A percentile compares a stretch with the other conserved stretches of the same genome.
Conservation (phyloP, 148 eudicot species). For the Heliosperma pusillum region DNA sequence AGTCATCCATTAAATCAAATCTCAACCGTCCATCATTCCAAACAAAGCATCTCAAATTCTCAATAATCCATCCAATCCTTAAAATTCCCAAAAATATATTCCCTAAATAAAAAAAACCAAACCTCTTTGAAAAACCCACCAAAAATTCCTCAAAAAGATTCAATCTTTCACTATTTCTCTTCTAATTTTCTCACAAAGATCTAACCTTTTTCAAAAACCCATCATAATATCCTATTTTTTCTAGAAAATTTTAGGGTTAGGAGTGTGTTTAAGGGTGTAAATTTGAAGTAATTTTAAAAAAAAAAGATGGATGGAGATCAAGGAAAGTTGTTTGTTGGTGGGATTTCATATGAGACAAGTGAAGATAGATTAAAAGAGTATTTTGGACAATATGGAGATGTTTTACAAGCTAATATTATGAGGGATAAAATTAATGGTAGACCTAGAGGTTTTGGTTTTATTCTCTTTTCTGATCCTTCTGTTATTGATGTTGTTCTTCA, state of each 20-base stretch:
- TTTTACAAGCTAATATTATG: conserved; percentile 71
- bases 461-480: conserved; percentile 72
- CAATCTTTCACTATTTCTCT: not conserved
- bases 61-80: no score
- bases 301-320: conserved; percentile 74
- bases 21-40: no score
- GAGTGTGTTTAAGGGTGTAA: no score
- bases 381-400: conserved; percentile 66
- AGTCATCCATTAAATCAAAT: no score
- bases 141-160: not conserved
- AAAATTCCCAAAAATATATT: no score
- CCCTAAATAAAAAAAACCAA: no score
- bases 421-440: conserved; percentile 62
- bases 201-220: conserved; percentile 19
- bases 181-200: conserved; percentile 7
- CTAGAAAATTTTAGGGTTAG: no score
- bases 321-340: conserved; percentile 83
- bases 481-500: conserved; percentile 67
- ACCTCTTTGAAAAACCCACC: not conserved
- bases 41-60: no score
- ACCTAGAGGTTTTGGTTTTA: conserved; percentile 88
- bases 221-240: conserved; percentile 24
- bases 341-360: conserved; percentile 82
- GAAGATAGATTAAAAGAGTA: conserved; percentile 72
- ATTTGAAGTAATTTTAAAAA: not conserved